phyloP scores from a whole-genome alignment of 768 basidiomycete genomes.

The Thelephora aurantiotincta region DNA sequence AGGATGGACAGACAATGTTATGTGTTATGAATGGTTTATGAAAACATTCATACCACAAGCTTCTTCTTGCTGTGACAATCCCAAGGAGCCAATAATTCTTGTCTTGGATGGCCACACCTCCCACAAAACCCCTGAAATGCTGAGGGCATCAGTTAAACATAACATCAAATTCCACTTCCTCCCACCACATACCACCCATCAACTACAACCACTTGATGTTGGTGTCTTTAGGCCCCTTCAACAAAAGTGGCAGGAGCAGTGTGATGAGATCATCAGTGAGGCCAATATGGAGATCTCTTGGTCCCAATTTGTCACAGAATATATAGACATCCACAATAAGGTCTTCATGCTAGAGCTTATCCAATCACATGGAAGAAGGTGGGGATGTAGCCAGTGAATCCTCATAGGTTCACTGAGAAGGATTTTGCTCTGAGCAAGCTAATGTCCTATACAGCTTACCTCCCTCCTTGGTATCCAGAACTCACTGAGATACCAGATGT shows the following conservation, averaged over 20 bases:
- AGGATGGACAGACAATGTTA: conserved; percentile 27
- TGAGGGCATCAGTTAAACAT: conserved; percentile 14
- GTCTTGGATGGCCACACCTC: conserved; percentile 31
- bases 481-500: too few species aligned
- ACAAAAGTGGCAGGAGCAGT: conserved; percentile 12
- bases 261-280: too few species aligned
- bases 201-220: conserved; percentile 29
- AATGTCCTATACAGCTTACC: too few species aligned
- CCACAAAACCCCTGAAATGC: conserved; percentile 17
- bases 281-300: too few species aligned
- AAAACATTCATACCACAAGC: conserved; percentile 24
- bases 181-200: conserved; percentile 28
- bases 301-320: too few species aligned
- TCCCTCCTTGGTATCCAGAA: too few species aligned
- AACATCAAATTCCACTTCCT: conserved; percentile 20
- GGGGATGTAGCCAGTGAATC: too few species aligned
- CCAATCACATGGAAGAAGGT: too few species aligned
- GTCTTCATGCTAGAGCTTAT: too few species aligned
- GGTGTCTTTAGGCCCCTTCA: conserved; percentile 22
- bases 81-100: conserved; percentile 22
- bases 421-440: too few species aligned
- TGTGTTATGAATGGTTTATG: conserved; percentile 25
- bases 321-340: too few species aligned
- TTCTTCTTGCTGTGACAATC: conserved; percentile 11
- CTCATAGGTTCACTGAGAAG: too few species aligned